Conservation (phyloP, 2,329 filamentous ascomycete genomes). For the Sarocladium oryzae region DNA sequence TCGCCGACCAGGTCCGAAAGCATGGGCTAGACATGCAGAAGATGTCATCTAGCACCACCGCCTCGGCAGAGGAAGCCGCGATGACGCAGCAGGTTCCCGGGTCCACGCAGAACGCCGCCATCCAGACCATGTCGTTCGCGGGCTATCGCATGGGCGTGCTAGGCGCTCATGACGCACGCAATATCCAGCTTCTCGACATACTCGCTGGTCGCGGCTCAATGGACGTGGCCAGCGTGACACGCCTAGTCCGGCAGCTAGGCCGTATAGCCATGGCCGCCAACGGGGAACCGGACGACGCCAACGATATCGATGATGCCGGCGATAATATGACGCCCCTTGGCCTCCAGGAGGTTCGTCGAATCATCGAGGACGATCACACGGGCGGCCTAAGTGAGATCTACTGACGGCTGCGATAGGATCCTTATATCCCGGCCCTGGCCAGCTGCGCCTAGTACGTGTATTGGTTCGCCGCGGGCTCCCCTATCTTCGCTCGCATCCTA, state of each 20-base stretch:
- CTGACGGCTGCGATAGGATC: neutral
- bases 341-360: neutral
- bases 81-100: too few relatives aligned
- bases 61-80: too few relatives aligned
- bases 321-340: neutral
- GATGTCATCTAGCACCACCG: too few relatives aligned
- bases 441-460: neutral
- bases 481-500: neutral
- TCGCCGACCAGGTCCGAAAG: neutral
- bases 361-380: neutral
- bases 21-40: too few relatives aligned
- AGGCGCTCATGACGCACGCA: too few relatives aligned
- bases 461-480: neutral
- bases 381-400: neutral
- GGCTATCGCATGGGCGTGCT: too few relatives aligned
- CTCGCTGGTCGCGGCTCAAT: too few relatives aligned
- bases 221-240: too few relatives aligned
- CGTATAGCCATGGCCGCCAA: neutral
- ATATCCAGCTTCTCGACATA: too few relatives aligned
- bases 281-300: neutral
- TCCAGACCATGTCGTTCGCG: too few relatives aligned
- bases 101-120: too few relatives aligned
- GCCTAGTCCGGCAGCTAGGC: too few relatives aligned
- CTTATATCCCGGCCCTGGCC: neutral
- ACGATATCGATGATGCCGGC: neutral